Evolutionary conservation across 2,329 filamentous ascomycete genomes (phyloP), one percentile per base, ranked within the genome.

Genomic region (Colletotrichum sp.): DNA sequence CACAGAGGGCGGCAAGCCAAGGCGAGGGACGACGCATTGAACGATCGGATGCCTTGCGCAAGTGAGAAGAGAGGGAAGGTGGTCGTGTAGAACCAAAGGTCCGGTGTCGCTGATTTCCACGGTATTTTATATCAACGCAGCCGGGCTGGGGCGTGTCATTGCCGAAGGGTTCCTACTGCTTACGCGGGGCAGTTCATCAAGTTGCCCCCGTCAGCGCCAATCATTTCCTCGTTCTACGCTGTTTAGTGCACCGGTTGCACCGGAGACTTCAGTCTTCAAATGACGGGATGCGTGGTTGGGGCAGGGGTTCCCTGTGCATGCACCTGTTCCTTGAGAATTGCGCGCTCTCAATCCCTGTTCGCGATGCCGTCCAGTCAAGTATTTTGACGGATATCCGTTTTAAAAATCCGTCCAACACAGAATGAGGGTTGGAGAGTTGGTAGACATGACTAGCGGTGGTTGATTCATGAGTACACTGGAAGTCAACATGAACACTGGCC

Each of bases 1-100:
- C 64, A 34, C 57, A 49, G 9, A 65, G 19, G 64, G 73, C 73
- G 27, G 66, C 30, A 15, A 69, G 57, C 73, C 29, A 49, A n/a
- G 4, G 1, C 55, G 62, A 67, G 6, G n/a, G 29, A 25, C 64
- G 39, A 30, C 25, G 25, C 72, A 75, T 75, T 22, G 30, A 16
- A 64, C 19, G 15, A 8, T 22, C 32, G 25, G 0, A 39, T 22
- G 25, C 34, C 44, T 0, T 52, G n/a, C n/a, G 44, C 0, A 0
- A 4, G 32, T 36, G 62, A 34, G 0, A 25, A 22, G 13, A 25
- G n/a, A 39, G n/a, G 4, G 8, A 22, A 39, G 16, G 12, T 39
- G 34, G 25, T 27, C n/a, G 62, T 36, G 8, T 1, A 27, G 12
- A 32, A 8, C 4, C 29, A 12, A 32, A 19, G 19, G 30, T 9